Evolutionary conservation across 2,329 filamentous ascomycete genomes (phyloP), one percentile per base, ranked within the genome.

Genomic region (Orbilia quercus): DNA sequence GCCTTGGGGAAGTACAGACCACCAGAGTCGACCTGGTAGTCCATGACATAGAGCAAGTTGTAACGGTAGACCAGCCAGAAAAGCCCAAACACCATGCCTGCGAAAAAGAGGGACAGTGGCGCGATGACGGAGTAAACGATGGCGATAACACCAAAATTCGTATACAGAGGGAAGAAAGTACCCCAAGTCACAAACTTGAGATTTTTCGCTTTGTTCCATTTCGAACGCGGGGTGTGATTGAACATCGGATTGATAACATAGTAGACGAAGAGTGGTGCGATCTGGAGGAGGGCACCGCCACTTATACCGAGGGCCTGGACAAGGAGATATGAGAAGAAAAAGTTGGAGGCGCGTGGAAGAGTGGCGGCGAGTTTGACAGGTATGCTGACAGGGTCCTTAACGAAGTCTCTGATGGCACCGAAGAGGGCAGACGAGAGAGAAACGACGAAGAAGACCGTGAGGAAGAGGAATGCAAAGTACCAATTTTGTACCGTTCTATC

Each of bases 301-400:
- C 92, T 96, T 75, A 91, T 92, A 75, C 91, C 92, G 77, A 98
- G 85, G 0, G 93, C 92, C 78, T 98, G 95, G 7, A 99, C 88
- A 79, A 97, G 90, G 88, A 99, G 93, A 85, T 99, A 99, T 0
- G 92, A 94, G 84, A 97, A 98, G 83, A 98, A 99, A 81, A 98
- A 99, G 79, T 97, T 96, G 77, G 92, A 90, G 0, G 93, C 90
- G 76, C 88, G 90, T 1, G 95, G 95, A 3, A 99, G 83, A 72
- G 93, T 95, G 9, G 84, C 80, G 0, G 94, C 94, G 25, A 99
- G 82, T 0, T 90, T 84, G 16, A 87, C 80, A 0, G 95, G 87
- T 66, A 96, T 86, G 38, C 84, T 85, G n/a, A 83, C 82, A 6
- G 91, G 88, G 48, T 91, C 84, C 36, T 86, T 80, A 2, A 90